phyloP scores from a whole-genome alignment of 768 basidiomycete genomes.

The Coprinopsis marcescibilis region DNA sequence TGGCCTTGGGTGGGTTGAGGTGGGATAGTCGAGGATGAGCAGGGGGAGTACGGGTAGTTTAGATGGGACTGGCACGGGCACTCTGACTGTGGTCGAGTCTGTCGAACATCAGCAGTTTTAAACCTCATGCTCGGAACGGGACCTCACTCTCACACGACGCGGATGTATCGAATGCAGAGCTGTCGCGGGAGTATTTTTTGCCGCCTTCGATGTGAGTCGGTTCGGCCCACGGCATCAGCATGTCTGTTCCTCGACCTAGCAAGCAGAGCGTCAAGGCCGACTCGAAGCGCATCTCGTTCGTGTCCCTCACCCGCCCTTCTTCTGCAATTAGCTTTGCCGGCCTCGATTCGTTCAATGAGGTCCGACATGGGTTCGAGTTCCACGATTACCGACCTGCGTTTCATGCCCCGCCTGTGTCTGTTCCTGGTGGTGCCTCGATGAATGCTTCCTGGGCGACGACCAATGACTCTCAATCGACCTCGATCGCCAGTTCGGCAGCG shows the following conservation, averaged over 20 bases:
- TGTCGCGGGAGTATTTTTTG: no score
- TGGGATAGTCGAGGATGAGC: neutral
- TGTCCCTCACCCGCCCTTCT: slow-evolving; percentile 32
- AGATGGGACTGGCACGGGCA: neutral
- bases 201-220: no score
- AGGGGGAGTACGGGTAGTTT: neutral
- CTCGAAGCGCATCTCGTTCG: slow-evolving; percentile 7
- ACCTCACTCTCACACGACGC: slow-evolving; percentile 29
- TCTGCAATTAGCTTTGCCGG: slow-evolving; percentile 67
- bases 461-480: neutral
- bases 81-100: neutral
- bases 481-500: slow-evolving; percentile 3
- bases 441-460: no score
- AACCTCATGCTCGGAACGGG: slow-evolving; percentile 38
- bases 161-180: no score
- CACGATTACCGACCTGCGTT: slow-evolving; percentile 54
- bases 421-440: slow-evolving; percentile 1
- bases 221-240: slow-evolving; percentile 36
- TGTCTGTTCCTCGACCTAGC: slow-evolving; percentile 1
- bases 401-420: slow-evolving; percentile 45
- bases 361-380: slow-evolving; percentile 77
- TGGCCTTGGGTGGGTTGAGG: neutral
- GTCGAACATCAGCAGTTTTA: slow-evolving; percentile 17
- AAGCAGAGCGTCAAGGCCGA: slow-evolving; percentile 20
- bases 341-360: slow-evolving; percentile 70